Evolutionary conservation across 1,139 yeast genomes (phyloP).

Genomic region (Saccharomyces hybrid): DNA sequence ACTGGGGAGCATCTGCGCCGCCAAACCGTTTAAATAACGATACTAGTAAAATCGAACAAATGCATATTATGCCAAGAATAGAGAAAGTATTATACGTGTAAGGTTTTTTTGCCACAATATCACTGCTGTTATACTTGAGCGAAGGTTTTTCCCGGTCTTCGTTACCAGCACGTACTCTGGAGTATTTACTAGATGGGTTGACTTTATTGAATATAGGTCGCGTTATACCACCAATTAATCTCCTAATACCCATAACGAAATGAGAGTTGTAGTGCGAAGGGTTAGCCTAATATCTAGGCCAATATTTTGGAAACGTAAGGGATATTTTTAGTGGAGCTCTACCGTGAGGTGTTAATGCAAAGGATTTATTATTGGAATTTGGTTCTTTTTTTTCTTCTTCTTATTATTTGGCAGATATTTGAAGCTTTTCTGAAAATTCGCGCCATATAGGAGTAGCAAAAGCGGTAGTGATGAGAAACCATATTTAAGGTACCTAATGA

Average conservation of each 20-base stretch:
- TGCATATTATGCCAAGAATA: conserved; percentile 13
- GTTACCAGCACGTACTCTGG: background rate
- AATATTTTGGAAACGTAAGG: background rate
- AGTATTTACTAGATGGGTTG: background rate
- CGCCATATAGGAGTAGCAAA: background rate
- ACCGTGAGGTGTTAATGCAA: background rate
- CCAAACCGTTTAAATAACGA: conserved; percentile 13
- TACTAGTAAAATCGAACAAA: conserved; percentile 8
- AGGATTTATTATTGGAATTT: background rate
- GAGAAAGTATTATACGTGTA: conserved; percentile 2
- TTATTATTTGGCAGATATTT: background rate
- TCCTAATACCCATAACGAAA: background rate
- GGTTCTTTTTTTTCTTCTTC: background rate
- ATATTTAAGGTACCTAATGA: background rate
- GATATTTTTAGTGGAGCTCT: background rate
- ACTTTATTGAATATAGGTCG: background rate
- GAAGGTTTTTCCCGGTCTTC: background rate
- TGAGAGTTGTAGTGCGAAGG: background rate
- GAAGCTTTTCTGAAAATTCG: background rate
- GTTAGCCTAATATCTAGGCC: background rate
- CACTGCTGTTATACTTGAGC: background rate
- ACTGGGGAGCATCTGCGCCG: conserved; percentile 42
- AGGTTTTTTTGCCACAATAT: background rate
- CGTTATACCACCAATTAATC: background rate
- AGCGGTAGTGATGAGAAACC: background rate